Evolutionary conservation across 805 yeast species (phyloP).

Genomic region (Saccharomyces eubayanus): DNA sequence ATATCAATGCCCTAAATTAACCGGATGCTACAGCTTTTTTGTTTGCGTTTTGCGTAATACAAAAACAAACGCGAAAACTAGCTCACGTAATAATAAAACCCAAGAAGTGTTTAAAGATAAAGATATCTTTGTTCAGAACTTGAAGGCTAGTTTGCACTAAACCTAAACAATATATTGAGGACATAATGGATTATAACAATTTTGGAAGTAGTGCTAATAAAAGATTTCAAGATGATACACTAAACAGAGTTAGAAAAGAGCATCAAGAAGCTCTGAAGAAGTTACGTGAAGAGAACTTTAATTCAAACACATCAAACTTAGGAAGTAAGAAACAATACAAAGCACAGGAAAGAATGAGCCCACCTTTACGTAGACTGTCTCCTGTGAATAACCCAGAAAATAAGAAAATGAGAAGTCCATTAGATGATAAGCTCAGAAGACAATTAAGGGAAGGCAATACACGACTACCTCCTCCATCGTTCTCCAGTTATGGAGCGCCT

Average conservation of each 20-base stretch:
- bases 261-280: background rate
- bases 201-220: background rate
- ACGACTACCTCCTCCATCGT: background rate
- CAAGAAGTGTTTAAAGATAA: background rate
- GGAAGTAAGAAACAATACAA: background rate
- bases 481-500: background rate
- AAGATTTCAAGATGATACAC: background rate
- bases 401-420: background rate
- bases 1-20: background rate
- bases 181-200: background rate
- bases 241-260: background rate
- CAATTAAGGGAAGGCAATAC: slow-evolving; percentile 3
- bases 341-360: background rate
- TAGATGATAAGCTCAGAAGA: slow-evolving; percentile 5
- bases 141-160: background rate
- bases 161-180: background rate
- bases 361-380: background rate
- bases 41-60: background rate
- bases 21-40: background rate
- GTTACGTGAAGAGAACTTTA: background rate
- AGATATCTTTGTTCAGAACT: background rate
- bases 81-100: background rate
- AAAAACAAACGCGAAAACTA: background rate
- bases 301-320: background rate
- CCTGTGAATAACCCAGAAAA: background rate